Conservation (phyloP, 2,329 filamentous ascomycete genomes). For the Paecilomyces sp. region DNA sequence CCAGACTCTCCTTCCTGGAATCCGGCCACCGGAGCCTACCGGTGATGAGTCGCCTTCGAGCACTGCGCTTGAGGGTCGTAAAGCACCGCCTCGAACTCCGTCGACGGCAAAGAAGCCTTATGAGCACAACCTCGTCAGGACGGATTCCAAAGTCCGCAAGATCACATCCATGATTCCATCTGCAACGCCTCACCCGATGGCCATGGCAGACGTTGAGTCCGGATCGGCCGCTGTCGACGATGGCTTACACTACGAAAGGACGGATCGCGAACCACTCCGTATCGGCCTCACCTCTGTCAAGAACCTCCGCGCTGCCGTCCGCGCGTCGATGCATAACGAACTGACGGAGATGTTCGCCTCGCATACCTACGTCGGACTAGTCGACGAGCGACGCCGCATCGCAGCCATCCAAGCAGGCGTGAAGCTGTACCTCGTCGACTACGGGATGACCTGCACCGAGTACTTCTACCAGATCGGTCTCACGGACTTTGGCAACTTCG, state of each 20-base stretch:
- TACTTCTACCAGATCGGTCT: slow-evolving; percentile 95
- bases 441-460: slow-evolving; percentile 76
- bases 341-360: slow-evolving; percentile 80
- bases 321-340: slow-evolving; percentile 73
- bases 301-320: slow-evolving; percentile 71
- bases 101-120: slow-evolving; percentile 50
- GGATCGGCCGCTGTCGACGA: slow-evolving; percentile 31
- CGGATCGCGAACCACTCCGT: slow-evolving; percentile 59
- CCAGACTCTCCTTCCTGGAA: slow-evolving; percentile 75
- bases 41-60: slow-evolving; percentile 9
- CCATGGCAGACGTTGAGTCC: slow-evolving; percentile 26
- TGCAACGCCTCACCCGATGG: slow-evolving; percentile 29
- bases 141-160: slow-evolving; percentile 80
- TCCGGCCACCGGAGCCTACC: slow-evolving; percentile 40
- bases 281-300: slow-evolving; percentile 81
- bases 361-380: slow-evolving; percentile 88
- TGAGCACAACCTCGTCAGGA: slow-evolving; percentile 84
- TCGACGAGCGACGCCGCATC: slow-evolving; percentile 78
- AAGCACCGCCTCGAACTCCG: slow-evolving; percentile 29
- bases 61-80: slow-evolving; percentile 21
- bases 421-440: slow-evolving; percentile 87
- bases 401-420: slow-evolving; percentile 91
- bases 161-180: slow-evolving; percentile 93
- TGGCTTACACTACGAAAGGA: slow-evolving; percentile 62
- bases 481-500: slow-evolving; percentile 94